phyloP scores from a whole-genome alignment of 106 monocot genomes.

The Dioscorea dumetorum region DNA sequence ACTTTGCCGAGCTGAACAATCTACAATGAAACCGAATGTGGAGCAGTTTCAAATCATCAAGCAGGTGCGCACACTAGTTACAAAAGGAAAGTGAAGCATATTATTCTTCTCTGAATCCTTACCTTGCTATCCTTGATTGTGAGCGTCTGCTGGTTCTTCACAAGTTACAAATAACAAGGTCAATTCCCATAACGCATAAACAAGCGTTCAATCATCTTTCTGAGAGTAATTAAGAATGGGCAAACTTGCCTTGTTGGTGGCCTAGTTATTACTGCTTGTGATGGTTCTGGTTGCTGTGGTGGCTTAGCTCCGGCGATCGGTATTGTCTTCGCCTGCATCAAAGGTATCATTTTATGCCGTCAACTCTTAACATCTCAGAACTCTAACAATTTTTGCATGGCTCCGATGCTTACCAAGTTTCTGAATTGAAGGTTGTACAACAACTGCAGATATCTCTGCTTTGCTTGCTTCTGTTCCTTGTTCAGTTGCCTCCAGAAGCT shows the following conservation, averaged over 20 bases:
- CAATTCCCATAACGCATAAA: background rate
- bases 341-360: background rate
- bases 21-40: background rate
- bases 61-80: background rate
- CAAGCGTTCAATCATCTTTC: conserved; percentile 3
- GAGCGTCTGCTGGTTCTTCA: conserved; percentile 19
- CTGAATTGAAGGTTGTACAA: conserved; percentile 88
- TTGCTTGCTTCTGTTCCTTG: conserved; percentile 75
- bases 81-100: background rate
- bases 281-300: background rate
- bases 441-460: conserved; percentile 74
- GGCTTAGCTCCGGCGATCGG: conserved; percentile 14
- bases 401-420: conserved; percentile 26
- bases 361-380: background rate
- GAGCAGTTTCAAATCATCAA: background rate
- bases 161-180: conserved; percentile 7
- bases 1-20: background rate
- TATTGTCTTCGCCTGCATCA: conserved; percentile 38
- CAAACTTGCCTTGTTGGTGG: conserved; percentile 28
- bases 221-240: conserved; percentile 5
- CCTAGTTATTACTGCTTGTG: conserved; percentile 5
- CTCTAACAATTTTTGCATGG: too few species aligned
- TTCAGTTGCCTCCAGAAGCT: conserved; percentile 78
- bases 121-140: conserved; percentile 34
- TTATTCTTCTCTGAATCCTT: background rate